Conservation (phyloP, 345 rosid genomes). For the Punica granatum region DNA sequence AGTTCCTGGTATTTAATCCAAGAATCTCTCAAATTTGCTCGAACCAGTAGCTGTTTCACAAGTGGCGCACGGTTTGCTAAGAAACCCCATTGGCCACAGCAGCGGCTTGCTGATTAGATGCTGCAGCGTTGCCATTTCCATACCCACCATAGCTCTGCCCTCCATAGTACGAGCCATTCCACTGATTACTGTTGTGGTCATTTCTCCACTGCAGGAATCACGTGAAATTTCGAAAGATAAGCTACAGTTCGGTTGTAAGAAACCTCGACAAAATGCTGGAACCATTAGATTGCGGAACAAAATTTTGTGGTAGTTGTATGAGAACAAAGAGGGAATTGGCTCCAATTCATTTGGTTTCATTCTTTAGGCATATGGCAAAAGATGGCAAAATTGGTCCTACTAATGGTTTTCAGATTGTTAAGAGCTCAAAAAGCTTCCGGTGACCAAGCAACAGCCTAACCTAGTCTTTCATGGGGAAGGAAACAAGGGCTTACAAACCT, state of each 20-base stretch:
- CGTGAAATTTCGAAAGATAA: not conserved
- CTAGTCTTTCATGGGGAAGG: not conserved
- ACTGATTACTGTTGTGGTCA: conserved; percentile 43
- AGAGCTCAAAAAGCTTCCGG: not conserved
- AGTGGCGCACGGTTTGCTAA: conserved; percentile 13
- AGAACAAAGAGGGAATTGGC: not conserved
- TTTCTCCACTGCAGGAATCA: conserved; percentile 61
- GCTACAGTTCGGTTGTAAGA: not conserved
- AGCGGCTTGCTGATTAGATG: conserved; percentile 41
- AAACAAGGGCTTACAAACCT: not conserved
- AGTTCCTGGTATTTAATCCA: not conserved
- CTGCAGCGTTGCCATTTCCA: conserved; percentile 51
- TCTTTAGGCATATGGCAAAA: not conserved
- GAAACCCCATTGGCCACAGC: conserved; percentile 71
- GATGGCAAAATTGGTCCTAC: not conserved
- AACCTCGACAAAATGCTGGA: not conserved
- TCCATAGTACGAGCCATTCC: conserved; percentile 68
- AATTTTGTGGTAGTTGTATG: not conserved
- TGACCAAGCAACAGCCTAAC: not conserved
- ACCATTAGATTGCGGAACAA: not conserved
- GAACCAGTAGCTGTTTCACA: not conserved
- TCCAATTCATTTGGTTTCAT: not conserved
- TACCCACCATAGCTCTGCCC: conserved; percentile 26
- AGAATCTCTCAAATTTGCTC: not conserved
- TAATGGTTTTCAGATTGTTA: not conserved